Conservation (phyloP, 169 alveolate species). For the Eimeria sp. region DNA sequence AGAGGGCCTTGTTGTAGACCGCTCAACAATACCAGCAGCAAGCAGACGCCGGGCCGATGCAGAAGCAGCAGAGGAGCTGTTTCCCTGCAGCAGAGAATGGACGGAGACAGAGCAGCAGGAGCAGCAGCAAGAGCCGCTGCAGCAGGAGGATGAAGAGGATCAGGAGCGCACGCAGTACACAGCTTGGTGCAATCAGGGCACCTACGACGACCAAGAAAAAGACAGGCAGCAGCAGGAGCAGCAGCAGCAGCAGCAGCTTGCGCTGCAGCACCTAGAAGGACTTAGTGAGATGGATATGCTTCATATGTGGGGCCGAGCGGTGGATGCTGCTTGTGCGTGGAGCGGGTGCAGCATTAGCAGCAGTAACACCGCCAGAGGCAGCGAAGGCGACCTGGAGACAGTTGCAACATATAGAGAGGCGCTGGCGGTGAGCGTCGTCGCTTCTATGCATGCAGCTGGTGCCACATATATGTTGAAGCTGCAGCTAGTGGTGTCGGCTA, state of each 20-base stretch:
- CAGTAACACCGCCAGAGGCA: background rate
- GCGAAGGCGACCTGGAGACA: slow-evolving; percentile 30
- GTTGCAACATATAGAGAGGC: slow-evolving; percentile 43
- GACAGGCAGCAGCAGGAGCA: background rate
- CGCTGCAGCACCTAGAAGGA: slow-evolving; percentile 52
- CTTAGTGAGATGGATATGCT: slow-evolving; percentile 48
- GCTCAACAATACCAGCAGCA: slow-evolving; percentile 22
- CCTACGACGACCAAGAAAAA: background rate
- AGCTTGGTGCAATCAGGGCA: slow-evolving; percentile 34
- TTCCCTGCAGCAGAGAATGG: slow-evolving; percentile 66
- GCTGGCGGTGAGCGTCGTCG: slow-evolving; percentile 4
- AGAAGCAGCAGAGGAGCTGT: slow-evolving; percentile 44
- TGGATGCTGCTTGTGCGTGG: slow-evolving; percentile 49
- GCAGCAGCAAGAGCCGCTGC: slow-evolving; percentile 34
- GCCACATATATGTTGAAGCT: background rate
- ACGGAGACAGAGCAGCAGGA: background rate
- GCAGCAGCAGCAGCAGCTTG: slow-evolving; percentile 35
- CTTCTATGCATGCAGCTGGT: background rate
- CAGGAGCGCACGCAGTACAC: slow-evolving; percentile 75
- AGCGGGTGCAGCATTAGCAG: slow-evolving; percentile 46
- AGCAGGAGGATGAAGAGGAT: background rate
- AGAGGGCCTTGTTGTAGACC: slow-evolving; percentile 59
- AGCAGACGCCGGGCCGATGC: slow-evolving; percentile 13
- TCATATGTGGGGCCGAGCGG: slow-evolving; percentile 63
- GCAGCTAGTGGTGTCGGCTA: background rate